Percentiles rank a stretch among this genome's conserved stretches.
Conservation (phyloP, 495 filamentous ascomycete species). For the Haplographium delicatum region DNA sequence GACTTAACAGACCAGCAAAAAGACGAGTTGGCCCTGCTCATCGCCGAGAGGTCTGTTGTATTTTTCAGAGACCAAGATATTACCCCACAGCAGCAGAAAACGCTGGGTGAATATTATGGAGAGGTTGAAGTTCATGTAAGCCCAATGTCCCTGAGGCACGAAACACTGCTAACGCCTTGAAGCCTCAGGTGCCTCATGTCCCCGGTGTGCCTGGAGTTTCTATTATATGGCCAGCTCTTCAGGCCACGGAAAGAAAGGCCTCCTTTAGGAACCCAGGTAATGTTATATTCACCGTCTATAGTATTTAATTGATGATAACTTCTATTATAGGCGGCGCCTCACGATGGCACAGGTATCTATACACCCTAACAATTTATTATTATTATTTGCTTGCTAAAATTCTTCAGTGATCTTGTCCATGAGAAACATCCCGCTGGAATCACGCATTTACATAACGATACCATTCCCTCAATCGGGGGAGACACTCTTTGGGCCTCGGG, state of each 20-base stretch:
- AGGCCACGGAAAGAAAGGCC: constrained; percentile 47
- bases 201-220: constrained; percentile 59
- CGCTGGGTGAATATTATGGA: constrained; percentile 59
- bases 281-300: too few relatives aligned
- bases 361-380: background rate
- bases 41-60: constrained; percentile 69
- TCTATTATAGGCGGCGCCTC: too few relatives aligned
- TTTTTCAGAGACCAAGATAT: constrained; percentile 73
- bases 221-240: constrained; percentile 63
- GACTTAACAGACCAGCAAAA: constrained; percentile 61
- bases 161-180: background rate
- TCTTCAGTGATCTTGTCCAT: constrained; percentile 53
- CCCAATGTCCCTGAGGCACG: background rate
- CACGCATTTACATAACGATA: constrained; percentile 65
- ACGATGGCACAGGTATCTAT: constrained; percentile 53
- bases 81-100: constrained; percentile 62
- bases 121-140: constrained; percentile 64
- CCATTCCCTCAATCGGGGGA: constrained; percentile 58
- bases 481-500: constrained; percentile 71
- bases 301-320: too few relatives aligned
- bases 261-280: constrained; percentile 61
- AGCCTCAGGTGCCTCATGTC: constrained; percentile 67
- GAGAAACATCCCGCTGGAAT: constrained; percentile 66
- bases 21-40: constrained; percentile 65
- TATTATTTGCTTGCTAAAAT: background rate